A percentile compares a stretch with the other conserved stretches of the same genome.
phyloP scores from a whole-genome alignment of 2,329 filamentous ascomycete species.

The Karstenula rhodostoma region DNA sequence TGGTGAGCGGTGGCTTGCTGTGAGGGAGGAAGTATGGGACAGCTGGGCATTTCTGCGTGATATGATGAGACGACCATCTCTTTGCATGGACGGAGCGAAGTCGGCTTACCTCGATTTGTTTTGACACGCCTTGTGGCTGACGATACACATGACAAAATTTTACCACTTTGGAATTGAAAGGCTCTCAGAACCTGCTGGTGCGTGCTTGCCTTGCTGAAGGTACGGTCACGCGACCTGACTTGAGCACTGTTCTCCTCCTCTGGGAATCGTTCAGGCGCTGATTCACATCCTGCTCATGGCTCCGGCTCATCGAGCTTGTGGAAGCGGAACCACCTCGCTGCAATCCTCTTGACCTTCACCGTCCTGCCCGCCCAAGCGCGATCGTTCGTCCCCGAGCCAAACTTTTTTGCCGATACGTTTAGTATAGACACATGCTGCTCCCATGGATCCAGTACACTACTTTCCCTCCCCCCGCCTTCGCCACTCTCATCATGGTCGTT shows the following conservation, averaged over 20 bases:
- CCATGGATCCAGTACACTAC: conserved; percentile 47
- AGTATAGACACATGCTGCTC: conserved; percentile 57
- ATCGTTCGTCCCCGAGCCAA: conserved; percentile 42
- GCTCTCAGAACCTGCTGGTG: neutral
- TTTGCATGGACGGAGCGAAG: conserved; percentile 7
- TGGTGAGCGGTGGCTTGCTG: conserved; percentile 66
- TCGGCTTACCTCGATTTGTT: conserved; percentile 25
- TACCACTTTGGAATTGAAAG: neutral
- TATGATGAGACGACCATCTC: conserved; percentile 17
- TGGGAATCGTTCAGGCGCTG: neutral
- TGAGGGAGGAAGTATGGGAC: conserved; percentile 1
- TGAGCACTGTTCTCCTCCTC: too few species aligned
- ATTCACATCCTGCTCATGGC: neutral
- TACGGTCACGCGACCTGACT: neutral
- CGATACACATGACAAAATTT: conserved; percentile 19
- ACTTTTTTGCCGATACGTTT: conserved; percentile 55
- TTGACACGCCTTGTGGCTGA: conserved; percentile 38
- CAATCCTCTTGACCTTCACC: conserved; percentile 53
- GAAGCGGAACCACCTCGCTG: conserved; percentile 55
- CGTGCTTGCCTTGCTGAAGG: neutral
- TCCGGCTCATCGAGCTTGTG: conserved; percentile 23
- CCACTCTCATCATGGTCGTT: neutral
- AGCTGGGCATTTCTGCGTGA: conserved; percentile 9
- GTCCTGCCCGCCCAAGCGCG: conserved; percentile 59
- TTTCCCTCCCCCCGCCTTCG: conserved; percentile 54